Evolutionary conservation across 306 rosid species (phyloP).

Genomic region (Parietaria judaica): DNA sequence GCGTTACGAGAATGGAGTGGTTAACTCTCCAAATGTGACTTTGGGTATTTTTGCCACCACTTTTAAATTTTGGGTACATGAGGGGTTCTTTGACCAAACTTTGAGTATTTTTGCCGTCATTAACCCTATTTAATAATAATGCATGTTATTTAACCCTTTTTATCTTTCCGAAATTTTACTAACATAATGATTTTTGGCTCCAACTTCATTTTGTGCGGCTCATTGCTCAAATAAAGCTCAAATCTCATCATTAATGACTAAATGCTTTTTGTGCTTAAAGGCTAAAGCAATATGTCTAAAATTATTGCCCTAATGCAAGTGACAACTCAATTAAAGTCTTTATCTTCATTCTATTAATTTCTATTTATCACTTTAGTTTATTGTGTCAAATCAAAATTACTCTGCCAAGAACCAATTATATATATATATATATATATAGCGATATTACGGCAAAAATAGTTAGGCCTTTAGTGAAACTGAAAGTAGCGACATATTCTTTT

Average conservation of each 20-base stretch:
- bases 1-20: no score
- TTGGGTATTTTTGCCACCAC: no score
- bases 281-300: neutral
- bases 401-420: no score
- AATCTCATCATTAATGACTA: neutral
- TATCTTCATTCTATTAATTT: neutral
- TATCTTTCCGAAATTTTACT: neutral
- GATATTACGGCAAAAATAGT: no score
- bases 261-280: neutral
- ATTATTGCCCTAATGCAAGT: neutral
- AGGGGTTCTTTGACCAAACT: no score
- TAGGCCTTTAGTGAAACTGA: no score
- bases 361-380: no score
- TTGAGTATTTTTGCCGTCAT: neutral
- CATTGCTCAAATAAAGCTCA: neutral
- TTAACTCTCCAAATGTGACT: no score
- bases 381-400: no score
- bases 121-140: slow-evolving; percentile 13
- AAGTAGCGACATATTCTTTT: no score
- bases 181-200: neutral
- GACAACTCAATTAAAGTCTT: neutral
- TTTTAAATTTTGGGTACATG: no score
- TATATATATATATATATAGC: no score
- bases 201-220: neutral
- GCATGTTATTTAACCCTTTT: neutral